Percentiles rank a stretch among this genome's conserved stretches.
phyloP scores from a whole-genome alignment of 192 early-diverging fungal species.

The Coemansia sp. region DNA sequence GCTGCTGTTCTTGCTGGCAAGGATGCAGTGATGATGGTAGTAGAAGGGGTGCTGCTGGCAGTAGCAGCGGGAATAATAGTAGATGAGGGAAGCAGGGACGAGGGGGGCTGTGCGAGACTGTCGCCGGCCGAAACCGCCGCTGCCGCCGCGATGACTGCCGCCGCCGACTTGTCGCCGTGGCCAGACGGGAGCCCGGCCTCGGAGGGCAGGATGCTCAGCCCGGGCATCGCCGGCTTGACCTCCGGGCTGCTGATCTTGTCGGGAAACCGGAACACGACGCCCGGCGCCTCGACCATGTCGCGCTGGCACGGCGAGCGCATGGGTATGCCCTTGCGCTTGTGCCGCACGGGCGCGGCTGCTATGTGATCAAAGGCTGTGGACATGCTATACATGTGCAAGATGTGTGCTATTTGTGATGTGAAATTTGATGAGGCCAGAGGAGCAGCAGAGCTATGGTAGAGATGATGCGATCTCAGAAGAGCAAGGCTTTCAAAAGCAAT shows the following conservation, averaged over 20 bases:
- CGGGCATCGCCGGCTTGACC: slow-evolving; percentile 16
- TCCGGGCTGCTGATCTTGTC: slow-evolving; percentile 41
- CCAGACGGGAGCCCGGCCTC: slow-evolving; percentile 47
- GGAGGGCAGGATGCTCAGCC: slow-evolving; percentile 42
- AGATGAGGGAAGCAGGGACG: background rate
- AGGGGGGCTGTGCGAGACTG: slow-evolving; percentile 7
- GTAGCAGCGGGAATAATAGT: slow-evolving; percentile 1
- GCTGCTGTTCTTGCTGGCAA: slow-evolving; percentile 7
- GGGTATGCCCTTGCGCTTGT: slow-evolving; percentile 54
- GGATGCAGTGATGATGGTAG: slow-evolving; percentile 1
- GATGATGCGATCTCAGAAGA: background rate
- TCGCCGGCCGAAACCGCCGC: slow-evolving; percentile 21
- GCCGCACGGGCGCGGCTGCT: slow-evolving; percentile 21
- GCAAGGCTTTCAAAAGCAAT: background rate
- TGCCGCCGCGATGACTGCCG: slow-evolving; percentile 37
- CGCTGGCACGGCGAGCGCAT: slow-evolving; percentile 51
- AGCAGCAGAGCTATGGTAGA: background rate
- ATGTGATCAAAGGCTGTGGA: slow-evolving; percentile 26
- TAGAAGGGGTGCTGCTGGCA: background rate
- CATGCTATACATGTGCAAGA: slow-evolving; percentile 22
- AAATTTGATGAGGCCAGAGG: background rate
- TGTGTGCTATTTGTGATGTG: slow-evolving; percentile 4
- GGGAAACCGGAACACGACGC: slow-evolving; percentile 54
- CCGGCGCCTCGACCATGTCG: slow-evolving; percentile 49
- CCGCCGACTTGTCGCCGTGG: slow-evolving; percentile 46